A percentile compares a stretch with the other conserved stretches of the same genome.
phyloP scores from a whole-genome alignment of 140 eudicot species.

The Senecio squalidus region DNA sequence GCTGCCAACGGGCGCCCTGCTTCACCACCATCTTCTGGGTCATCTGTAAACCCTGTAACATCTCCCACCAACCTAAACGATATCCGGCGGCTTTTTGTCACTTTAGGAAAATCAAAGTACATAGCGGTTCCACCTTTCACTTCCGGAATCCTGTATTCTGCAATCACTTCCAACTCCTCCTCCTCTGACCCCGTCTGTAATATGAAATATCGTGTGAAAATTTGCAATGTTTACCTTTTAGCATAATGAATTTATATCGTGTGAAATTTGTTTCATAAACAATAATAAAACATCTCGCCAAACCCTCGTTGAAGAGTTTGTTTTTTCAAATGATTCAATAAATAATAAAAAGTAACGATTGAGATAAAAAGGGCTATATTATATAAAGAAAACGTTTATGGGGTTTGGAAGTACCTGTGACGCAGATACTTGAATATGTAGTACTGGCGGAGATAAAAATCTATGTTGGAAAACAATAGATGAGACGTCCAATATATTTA shows the following conservation, averaged over 20 bases:
- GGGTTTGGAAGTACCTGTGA: constrained; percentile 53
- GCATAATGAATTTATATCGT: too few species aligned
- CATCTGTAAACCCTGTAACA: constrained; percentile 64
- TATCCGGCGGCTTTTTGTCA: constrained; percentile 41
- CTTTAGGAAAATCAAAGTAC: constrained; percentile 89
- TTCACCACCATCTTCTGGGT: constrained; percentile 72
- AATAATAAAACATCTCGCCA: too few species aligned
- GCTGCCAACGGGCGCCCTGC: constrained; percentile 53
- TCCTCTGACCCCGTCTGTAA: constrained; percentile 51
- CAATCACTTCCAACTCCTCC: constrained; percentile 55
- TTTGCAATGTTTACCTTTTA: too few species aligned
- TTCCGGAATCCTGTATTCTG: constrained; percentile 83
- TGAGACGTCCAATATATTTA: constrained; percentile 27
- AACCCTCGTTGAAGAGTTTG: too few species aligned
- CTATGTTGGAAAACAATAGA: constrained; percentile 49
- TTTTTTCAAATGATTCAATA: too few species aligned
- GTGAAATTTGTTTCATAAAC: too few species aligned
- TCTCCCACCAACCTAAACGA: constrained; percentile 75
- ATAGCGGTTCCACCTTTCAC: constrained; percentile 66
- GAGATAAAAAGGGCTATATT: background rate
- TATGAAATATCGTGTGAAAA: too few species aligned
- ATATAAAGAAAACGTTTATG: background rate
- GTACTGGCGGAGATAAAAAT: constrained; percentile 55
- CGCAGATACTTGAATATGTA: constrained; percentile 72
- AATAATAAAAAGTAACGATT: too few species aligned